These are phyloP conservation scores for Ophiosphaerella korrae DNA, from an alignment of 2,329 filamentous ascomycete species.

Conservation along the genomic window DNA sequence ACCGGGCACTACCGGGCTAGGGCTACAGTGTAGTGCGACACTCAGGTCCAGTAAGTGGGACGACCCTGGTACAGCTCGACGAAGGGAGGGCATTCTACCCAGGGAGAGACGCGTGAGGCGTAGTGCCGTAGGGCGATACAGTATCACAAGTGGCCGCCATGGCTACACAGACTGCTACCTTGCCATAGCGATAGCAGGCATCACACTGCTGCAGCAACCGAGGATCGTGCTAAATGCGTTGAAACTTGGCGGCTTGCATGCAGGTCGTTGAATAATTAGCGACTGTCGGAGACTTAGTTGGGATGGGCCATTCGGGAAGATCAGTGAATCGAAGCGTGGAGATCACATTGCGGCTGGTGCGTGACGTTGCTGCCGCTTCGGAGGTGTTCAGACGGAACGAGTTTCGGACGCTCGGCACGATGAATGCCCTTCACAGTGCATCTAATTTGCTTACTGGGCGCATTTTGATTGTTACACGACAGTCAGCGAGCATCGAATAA, in stretches of 20 bases:
- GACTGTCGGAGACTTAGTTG: constrained; percentile 8
- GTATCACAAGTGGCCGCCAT: constrained; percentile 38
- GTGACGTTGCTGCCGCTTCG: constrained; percentile 16
- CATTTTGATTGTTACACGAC: constrained; percentile 4
- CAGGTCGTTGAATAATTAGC: constrained; percentile 6
- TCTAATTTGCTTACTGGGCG: constrained; percentile 4
- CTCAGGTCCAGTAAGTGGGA: constrained; percentile 21
- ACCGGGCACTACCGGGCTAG: constrained; percentile 36
- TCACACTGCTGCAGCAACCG: constrained; percentile 22
- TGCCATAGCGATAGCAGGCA: constrained; percentile 31
- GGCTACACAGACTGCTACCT: constrained; percentile 42
- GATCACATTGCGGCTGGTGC: constrained; percentile 18
- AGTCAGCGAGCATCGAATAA: background rate
- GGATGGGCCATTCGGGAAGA: constrained; percentile 7
- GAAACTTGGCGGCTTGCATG: constrained; percentile 16
- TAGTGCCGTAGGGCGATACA: constrained; percentile 25
- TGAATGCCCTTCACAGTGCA: constrained; percentile 3
- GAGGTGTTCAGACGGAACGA: constrained; percentile 17
- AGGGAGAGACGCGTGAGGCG: constrained; percentile 32
- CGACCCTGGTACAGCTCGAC: constrained; percentile 32
- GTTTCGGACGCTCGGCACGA: constrained; percentile 22
- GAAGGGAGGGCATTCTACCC: constrained; percentile 28
- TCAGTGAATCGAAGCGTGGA: constrained; percentile 10
- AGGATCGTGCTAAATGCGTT: constrained; percentile 14
- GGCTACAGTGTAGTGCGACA: constrained; percentile 26